Base-by-base conservation (phyloP, 306 rosid genomes). In the Quercus rubra region DNA sequence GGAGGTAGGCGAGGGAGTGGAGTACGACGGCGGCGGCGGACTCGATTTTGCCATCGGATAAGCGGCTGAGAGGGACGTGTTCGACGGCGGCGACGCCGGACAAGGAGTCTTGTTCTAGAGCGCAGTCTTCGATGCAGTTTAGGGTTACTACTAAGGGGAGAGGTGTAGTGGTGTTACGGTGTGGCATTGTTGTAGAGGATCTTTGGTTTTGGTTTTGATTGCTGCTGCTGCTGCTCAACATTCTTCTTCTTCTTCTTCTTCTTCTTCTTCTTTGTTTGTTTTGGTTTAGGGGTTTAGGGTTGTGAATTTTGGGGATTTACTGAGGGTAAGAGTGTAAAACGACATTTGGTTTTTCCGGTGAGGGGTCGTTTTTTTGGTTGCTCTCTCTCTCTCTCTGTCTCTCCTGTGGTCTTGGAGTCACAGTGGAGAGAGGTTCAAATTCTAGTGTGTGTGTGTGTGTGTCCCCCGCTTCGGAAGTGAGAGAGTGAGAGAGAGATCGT, bases 81-180 rank as follows among this genome's bases (percentile, higher is more conserved):
- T 96, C 97, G 57, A 96, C 83, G 83, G 75, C 33, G 61, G 99
- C 98, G 79, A 90, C 81, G 84, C 91, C 96, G 86, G 96, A 67
- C 27, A 96, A 82, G 80, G 92, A 96, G 6, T 90, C 90, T 73
- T 88, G 92, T 81, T 96, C 99, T 66, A 91, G 83, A 81, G 88
- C 85, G 64, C 93, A 96, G 74, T 93, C 96, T 3, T 96, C 96
- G 90, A 96, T 80, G 92, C 99, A 96, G 87, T 93, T 96, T 56
- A 96, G 96, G 85, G 92, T 79, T 18, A 96, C 98, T 1, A 93
- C 96, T 14, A 85, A 71, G 70, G 99, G 97, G 8, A 88, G 97
- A 51, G 94, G 84, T 18, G 90, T 41, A 81, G 86, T 79, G 85
- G 78, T 77, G 88, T 71, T 85, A 63, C 94, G 91, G 84, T 81